Percentiles rank a stretch among this genome's conserved stretches.
These are phyloP conservation scores for Clavariopsis aquatica DNA, from an alignment of 495 filamentous ascomycete genomes.

Conservation along the genomic window DNA sequence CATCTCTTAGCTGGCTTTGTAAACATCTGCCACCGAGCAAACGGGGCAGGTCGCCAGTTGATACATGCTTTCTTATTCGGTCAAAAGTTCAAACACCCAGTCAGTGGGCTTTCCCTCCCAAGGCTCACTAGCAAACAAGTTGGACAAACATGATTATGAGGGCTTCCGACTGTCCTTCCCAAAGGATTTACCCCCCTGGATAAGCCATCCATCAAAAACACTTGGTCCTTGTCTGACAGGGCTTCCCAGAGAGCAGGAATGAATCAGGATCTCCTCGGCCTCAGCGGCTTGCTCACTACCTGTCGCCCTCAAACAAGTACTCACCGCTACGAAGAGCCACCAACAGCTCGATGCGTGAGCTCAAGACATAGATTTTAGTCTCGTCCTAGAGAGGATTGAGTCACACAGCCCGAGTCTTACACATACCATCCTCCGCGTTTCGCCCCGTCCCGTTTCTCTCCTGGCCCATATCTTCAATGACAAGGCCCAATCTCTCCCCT, in stretches of 20 bases:
- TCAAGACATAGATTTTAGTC: too few species aligned
- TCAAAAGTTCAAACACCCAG: not conserved
- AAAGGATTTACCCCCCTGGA: not conserved
- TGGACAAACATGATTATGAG: not conserved
- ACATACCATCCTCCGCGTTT: not conserved
- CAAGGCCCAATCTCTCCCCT: not conserved
- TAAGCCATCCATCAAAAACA: not conserved
- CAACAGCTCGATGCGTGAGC: not conserved
- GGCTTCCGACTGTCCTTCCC: not conserved
- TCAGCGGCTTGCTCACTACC: not conserved
- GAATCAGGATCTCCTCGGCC: not conserved
- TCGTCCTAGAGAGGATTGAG: not conserved
- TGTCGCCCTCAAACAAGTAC: not conserved
- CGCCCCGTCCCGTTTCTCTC: not conserved
- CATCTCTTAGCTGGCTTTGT: not conserved
- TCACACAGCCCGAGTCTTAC: not conserved
- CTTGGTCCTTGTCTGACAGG: not conserved
- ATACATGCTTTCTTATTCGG: not conserved
- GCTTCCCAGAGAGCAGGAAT: not conserved
- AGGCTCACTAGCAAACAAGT: not conserved
- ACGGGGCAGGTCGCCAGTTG: not conserved
- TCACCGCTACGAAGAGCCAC: not conserved
- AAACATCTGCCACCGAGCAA: not conserved
- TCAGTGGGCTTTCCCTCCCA: not conserved
- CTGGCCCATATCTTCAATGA: not conserved